Evolutionary conservation across 345 rosid species (phyloP).

Genomic region (Eucalyptus pauciflora): DNA sequence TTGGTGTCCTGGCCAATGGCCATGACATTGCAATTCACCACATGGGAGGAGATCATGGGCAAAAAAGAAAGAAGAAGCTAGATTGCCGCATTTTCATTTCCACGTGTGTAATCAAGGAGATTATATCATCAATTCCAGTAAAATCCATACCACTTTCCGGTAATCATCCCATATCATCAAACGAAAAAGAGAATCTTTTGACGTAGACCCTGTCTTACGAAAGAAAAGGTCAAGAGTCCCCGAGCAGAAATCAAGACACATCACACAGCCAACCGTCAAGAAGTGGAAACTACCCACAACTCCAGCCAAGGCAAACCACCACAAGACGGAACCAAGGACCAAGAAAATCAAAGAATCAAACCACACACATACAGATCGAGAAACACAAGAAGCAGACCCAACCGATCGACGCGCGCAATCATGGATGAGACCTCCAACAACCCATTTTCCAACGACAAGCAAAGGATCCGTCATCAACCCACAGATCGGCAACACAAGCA

Average conservation of each 20-base stretch:
- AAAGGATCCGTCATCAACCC: neutral
- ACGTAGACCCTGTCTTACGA: neutral
- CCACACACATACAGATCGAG: neutral
- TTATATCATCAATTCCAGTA: neutral
- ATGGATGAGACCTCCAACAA: neutral
- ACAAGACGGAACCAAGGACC: neutral
- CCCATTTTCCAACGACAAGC: neutral
- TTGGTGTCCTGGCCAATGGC: rapidly evolving
- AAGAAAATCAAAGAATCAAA: neutral
- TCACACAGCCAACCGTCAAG: neutral
- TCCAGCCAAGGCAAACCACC: neutral
- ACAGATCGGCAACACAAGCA: neutral
- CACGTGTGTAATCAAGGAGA: rapidly evolving
- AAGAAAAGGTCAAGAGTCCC: neutral
- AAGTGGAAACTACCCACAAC: neutral
- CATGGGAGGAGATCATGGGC: neutral
- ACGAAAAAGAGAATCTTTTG: neutral
- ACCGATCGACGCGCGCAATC: neutral
- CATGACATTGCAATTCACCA: neutral
- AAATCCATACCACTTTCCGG: neutral
- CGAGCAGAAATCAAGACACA: neutral
- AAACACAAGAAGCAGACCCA: neutral
- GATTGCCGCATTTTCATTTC: neutral
- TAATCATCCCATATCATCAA: neutral
- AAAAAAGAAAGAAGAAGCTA: neutral